Evolutionary conservation across 2,329 filamentous ascomycete genomes (phyloP).

Genomic region (Penicillium janthinellum): DNA sequence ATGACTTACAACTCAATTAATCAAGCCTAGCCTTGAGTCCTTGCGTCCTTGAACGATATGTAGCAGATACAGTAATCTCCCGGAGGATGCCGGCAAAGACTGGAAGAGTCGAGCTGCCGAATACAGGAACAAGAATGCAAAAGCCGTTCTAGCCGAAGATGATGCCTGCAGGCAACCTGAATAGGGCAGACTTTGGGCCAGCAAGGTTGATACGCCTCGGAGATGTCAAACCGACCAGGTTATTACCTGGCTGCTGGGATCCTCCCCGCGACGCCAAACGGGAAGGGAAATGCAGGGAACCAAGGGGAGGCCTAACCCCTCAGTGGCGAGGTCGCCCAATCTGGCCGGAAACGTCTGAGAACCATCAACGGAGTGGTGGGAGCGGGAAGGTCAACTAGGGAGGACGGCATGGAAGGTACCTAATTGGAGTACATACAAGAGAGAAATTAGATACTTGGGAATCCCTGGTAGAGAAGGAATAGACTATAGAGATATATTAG

Average conservation of each 20-base stretch:
- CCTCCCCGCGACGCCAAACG: not conserved
- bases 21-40: not conserved
- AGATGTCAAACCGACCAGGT: not conserved
- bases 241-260: not conserved
- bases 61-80: not conserved
- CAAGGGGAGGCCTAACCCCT: conserved; percentile 1
- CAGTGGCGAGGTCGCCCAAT: conserved; percentile 3
- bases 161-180: not conserved
- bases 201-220: not conserved
- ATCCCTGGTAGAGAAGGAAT: not conserved
- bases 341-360: conserved; percentile 1
- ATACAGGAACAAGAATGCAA: not conserved
- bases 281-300: not conserved
- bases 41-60: not conserved
- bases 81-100: not conserved
- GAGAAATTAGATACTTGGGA: not conserved
- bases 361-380: not conserved
- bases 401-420: not conserved
- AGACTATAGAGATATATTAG: not conserved
- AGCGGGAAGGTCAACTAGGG: not conserved
- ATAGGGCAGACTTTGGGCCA: not conserved
- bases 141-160: not conserved
- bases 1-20: not conserved
- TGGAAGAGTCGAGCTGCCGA: not conserved
- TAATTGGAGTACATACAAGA: not conserved